Evolutionary conservation across 192 early-diverging fungal genomes (phyloP).

Genomic region (Gonapodya prolifera): DNA sequence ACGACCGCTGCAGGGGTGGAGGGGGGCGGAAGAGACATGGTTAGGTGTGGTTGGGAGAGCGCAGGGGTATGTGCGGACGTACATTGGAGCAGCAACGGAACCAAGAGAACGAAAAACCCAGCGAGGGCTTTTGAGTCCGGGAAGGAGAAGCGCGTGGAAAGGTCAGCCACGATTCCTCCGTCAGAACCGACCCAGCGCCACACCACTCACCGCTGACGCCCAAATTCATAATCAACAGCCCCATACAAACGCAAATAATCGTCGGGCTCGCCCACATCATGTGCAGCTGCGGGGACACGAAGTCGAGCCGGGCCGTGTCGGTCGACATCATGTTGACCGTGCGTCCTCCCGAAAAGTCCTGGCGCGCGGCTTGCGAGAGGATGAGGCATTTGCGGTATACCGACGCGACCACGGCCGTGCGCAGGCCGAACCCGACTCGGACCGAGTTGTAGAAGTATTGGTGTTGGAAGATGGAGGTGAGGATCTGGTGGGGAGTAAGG

Average conservation of each 20-base stretch:
- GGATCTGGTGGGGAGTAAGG: conserved; percentile 12
- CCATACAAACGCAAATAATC: conserved; percentile 22
- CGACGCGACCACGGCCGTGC: conserved; percentile 26
- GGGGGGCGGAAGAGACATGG: conserved; percentile 21
- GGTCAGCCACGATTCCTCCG: too few relatives aligned
- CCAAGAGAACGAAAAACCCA: not conserved
- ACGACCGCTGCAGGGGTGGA: conserved; percentile 24
- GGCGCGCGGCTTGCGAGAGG: conserved; percentile 29
- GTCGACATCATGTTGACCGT: conserved; percentile 30
- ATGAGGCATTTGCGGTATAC: conserved; percentile 36
- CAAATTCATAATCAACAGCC: conserved; percentile 21
- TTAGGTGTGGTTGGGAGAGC: not conserved
- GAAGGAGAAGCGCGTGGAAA: too few relatives aligned
- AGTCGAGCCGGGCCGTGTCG: conserved; percentile 4
- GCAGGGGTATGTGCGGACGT: not conserved
- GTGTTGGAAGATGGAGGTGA: conserved; percentile 20
- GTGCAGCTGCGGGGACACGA: conserved; percentile 18
- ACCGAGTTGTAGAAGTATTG: conserved; percentile 30
- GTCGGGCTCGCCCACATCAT: conserved; percentile 31
- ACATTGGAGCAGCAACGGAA: not conserved
- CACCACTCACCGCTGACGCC: not conserved
- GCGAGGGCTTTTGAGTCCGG: not conserved
- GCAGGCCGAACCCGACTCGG: conserved; percentile 22
- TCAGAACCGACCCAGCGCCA: too few relatives aligned
- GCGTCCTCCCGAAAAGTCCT: conserved; percentile 18